Percentiles rank a stretch among this genome's conserved stretches.
Evolutionary conservation across 2,329 filamentous ascomycete species (phyloP).

Genomic region (Verticillium zaregamsianum): DNA sequence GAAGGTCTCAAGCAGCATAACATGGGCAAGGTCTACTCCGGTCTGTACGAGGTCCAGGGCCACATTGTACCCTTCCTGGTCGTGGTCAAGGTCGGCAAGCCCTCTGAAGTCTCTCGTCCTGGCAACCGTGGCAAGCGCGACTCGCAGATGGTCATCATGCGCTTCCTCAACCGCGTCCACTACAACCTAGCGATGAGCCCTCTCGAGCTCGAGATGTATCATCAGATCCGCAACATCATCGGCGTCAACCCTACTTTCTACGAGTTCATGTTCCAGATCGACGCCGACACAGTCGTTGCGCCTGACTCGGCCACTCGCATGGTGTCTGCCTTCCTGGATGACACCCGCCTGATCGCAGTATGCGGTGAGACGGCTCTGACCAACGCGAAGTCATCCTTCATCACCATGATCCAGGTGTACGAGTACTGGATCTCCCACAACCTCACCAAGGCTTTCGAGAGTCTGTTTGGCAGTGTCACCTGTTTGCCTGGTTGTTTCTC

Average conservation of each 20-base stretch:
- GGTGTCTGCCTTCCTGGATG: conserved; percentile 84
- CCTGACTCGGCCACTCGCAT: conserved; percentile 87
- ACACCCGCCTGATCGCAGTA: conserved; percentile 87
- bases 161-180: conserved; percentile 97
- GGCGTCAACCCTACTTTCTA: conserved; percentile 98
- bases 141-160: conserved; percentile 97
- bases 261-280: conserved; percentile 93
- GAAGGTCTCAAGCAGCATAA: conserved; percentile 98
- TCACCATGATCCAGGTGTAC: conserved; percentile 99
- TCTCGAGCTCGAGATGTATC: conserved; percentile 95
- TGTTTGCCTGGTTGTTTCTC: conserved; percentile 98
- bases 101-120: conserved; percentile 89
- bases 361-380: conserved; percentile 93
- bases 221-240: conserved; percentile 98
- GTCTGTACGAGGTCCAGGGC: conserved; percentile 94
- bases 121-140: conserved; percentile 99
- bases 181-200: conserved; percentile 97
- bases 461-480: conserved; percentile 93
- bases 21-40: conserved; percentile 98
- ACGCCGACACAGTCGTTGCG: conserved; percentile 93
- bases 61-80: conserved; percentile 98
- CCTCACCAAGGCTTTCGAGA: conserved; percentile 93
- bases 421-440: conserved; percentile 99
- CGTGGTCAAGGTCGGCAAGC: conserved; percentile 95
- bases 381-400: conserved; percentile 88